Evolutionary conservation across 129 eudicot genomes (phyloP), one percentile per base, ranked within the genome.

Genomic region (Arctium minus): DNA sequence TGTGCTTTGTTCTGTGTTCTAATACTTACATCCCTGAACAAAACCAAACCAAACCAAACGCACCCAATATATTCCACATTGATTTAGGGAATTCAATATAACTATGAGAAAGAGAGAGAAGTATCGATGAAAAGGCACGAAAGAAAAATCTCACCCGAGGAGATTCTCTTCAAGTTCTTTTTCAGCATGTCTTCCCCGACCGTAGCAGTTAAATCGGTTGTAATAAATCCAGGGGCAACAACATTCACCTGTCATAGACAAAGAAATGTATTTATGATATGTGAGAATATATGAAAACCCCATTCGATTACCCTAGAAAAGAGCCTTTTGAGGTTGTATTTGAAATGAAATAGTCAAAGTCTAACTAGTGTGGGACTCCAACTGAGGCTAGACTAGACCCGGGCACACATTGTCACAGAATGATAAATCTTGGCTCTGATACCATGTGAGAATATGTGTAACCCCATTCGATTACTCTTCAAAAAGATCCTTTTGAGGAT

Each of bases 161-260:
- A 98, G 75, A 96, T 92, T 38, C 88, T 79, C 69, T 85, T 89
- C 89, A 90, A 77, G 60, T 88, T 86, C 87, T 89, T 90, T 79
- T 96, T 93, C 90, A 90, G 94, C 48, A 92, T 73, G 71, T 93
- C 98, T 77, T 36, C 93, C 27, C 97, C 93, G 22, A 96, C 97
- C 84, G 87, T 92, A 76, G 94, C 86, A 80, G 99, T 96, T 2
- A 96, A 92, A 79, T 96, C 99, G 71, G 99, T 93, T 82, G 92
- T 94, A 87, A 96, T 96, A 86, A 92, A 96, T 33, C 99, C 99
- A 12, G 99, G 99, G 76, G 99, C 99, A 84, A 96, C 84, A 60
- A 98, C 99, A 80, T 96, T 96, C 39, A 90, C 99, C 98, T 96
- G 86, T 33, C 37, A 72, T 30, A 53, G 30, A 64, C 15, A 77